phyloP scores from a whole-genome alignment of 257 asterid species.

The Przewalskia tangutica region DNA sequence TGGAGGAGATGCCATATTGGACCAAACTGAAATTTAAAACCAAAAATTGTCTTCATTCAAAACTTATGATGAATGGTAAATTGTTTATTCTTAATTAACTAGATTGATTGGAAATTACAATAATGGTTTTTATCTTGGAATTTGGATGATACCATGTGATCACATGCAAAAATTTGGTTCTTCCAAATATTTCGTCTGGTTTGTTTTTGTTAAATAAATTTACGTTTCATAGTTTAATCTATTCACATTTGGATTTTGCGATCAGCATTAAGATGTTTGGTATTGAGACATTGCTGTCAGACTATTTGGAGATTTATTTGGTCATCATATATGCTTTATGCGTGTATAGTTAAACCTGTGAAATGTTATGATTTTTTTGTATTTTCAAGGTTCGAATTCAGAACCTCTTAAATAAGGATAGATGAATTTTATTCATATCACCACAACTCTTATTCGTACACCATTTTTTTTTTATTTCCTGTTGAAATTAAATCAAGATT shows the following conservation, averaged over 20 bases:
- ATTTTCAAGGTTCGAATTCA: too few relatives aligned
- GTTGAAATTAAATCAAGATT: too few relatives aligned
- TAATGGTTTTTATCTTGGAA: not conserved
- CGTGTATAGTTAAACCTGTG: too few relatives aligned
- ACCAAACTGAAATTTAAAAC: not conserved
- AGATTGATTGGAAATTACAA: not conserved
- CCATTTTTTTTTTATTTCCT: too few relatives aligned
- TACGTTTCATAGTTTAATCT: not conserved
- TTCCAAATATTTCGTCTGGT: not conserved
- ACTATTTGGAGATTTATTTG: not conserved
- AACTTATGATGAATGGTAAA: not conserved
- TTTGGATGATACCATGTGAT: slow-evolving; percentile 8
- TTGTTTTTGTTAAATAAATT: not conserved
- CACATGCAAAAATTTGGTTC: slow-evolving; percentile 9
- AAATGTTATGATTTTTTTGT: too few relatives aligned
- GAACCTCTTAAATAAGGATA: too few relatives aligned
- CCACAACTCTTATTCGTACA: too few relatives aligned
- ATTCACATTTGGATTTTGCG: not conserved
- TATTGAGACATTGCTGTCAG: not conserved
- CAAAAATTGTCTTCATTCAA: not conserved
- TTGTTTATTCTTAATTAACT: not conserved
- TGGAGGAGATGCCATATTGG: not conserved
- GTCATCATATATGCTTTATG: not conserved
- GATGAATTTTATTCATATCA: too few relatives aligned
- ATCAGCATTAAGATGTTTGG: not conserved